A percentile compares a stretch with the other conserved stretches of the same genome.
These are phyloP conservation scores for Pterulicium gracile DNA, from an alignment of 1,284 basidiomycete genomes.

Conservation along the genomic window DNA sequence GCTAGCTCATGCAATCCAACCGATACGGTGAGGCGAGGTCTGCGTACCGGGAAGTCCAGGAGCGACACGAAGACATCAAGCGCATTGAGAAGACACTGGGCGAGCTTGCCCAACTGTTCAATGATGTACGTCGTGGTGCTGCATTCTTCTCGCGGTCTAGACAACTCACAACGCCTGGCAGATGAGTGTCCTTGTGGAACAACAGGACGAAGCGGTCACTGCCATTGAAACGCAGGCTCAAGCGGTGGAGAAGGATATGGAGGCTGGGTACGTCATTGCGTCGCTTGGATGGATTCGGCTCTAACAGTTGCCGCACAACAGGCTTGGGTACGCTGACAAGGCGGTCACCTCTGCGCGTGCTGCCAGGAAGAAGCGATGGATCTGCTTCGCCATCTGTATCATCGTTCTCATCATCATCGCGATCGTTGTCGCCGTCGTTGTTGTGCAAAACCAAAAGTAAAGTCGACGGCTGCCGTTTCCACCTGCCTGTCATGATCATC, in stretches of 20 bases:
- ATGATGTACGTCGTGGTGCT: constrained; percentile 49
- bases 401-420: constrained; percentile 55
- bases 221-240: constrained; percentile 70
- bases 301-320: constrained; percentile 18
- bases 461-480: constrained; percentile 12
- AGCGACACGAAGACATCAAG: constrained; percentile 91
- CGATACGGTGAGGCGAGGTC: constrained; percentile 85
- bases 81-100: constrained; percentile 89
- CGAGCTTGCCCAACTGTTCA: constrained; percentile 93
- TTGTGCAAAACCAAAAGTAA: constrained; percentile 26
- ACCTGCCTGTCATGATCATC: too few species aligned
- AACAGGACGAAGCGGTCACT: constrained; percentile 83
- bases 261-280: constrained; percentile 56
- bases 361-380: constrained; percentile 91
- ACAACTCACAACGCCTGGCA: constrained; percentile 18
- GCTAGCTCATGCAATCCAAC: constrained; percentile 80
- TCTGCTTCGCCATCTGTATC: constrained; percentile 72
- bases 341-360: constrained; percentile 82
- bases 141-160: not conserved
- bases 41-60: constrained; percentile 93
- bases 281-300: constrained; percentile 1
- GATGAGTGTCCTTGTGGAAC: constrained; percentile 88
- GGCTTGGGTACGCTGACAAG: constrained; percentile 73
- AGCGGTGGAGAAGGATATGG: constrained; percentile 69
- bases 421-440: constrained; percentile 47